Conservation (phyloP, 176 grass and related monocot genomes). For the Bolboschoenus planiculmis region DNA sequence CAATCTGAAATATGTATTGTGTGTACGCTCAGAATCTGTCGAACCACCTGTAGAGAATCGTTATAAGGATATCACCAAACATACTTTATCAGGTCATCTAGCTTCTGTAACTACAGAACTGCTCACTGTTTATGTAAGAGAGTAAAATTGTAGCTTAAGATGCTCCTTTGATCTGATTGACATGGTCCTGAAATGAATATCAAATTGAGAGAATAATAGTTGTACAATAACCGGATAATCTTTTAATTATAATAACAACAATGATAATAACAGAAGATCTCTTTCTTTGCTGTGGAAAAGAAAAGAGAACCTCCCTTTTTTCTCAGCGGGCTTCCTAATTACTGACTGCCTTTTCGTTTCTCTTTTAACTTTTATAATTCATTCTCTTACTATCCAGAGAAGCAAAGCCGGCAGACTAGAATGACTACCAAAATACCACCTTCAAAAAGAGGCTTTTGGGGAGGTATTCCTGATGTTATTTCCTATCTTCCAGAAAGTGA, state of each 20-base stretch:
- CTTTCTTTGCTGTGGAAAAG: not conserved
- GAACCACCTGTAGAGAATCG: not conserved
- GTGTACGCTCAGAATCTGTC: not conserved
- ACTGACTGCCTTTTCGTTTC: not conserved
- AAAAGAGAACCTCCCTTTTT: not conserved
- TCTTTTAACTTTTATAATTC: not conserved
- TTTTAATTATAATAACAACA: not conserved
- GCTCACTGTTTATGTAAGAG: not conserved
- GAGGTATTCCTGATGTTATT: slow-evolving; percentile 33
- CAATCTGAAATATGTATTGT: too few species aligned
- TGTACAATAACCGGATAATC: not conserved
- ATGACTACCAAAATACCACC: slow-evolving; percentile 45
- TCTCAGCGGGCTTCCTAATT: not conserved
- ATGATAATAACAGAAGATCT: not conserved
- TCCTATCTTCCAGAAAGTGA: not conserved
- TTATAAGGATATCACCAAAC: not conserved
- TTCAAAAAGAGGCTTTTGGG: slow-evolving; percentile 40
- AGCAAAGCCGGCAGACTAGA: slow-evolving; percentile 33
- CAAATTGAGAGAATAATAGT: not conserved
- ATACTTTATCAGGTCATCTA: not conserved
- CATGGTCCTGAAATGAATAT: not conserved
- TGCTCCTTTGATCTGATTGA: not conserved
- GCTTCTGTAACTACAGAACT: not conserved
- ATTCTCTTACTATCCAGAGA: slow-evolving; percentile 28
- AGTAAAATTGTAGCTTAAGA: not conserved